phyloP scores from a whole-genome alignment of 2,329 filamentous ascomycete genomes.

The Sarocladiaceae sp. region DNA sequence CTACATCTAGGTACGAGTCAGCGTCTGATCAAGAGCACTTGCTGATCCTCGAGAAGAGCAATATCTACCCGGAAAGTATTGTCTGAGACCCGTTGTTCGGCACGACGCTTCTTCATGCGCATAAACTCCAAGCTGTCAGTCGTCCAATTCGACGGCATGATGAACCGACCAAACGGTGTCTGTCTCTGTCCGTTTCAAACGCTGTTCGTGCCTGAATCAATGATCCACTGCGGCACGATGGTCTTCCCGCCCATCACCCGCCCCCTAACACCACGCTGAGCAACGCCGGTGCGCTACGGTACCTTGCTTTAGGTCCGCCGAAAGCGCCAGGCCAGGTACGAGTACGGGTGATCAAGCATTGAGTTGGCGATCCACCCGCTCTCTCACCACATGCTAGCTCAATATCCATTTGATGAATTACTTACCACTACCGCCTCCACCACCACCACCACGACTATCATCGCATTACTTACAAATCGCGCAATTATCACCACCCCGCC shows the following conservation, averaged over 20 bases:
- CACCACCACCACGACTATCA: neutral
- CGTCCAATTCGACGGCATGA: neutral
- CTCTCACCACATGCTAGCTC: no score
- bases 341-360: no score
- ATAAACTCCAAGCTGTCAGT: neutral
- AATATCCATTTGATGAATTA: no score
- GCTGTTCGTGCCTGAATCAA: neutral
- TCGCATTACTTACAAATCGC: neutral
- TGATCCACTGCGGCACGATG: slow-evolving; percentile 7
- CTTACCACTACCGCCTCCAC: neutral
- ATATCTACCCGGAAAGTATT: no score
- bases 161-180: neutral
- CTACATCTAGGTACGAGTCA: no score
- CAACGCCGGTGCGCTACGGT: no score
- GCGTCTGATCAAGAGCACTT: no score
- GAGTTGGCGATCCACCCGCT: no score
- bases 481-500: neutral
- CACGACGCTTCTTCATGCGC: neutral
- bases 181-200: neutral
- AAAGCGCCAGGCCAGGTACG: no score
- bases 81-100: no score
- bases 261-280: neutral
- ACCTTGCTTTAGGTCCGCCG: no score
- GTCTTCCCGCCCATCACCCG: slow-evolving; percentile 5
- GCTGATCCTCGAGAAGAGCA: no score